These are phyloP conservation scores for Capronia coronata DNA, from an alignment of 2,329 filamentous ascomycete genomes.

Conservation along the genomic window DNA sequence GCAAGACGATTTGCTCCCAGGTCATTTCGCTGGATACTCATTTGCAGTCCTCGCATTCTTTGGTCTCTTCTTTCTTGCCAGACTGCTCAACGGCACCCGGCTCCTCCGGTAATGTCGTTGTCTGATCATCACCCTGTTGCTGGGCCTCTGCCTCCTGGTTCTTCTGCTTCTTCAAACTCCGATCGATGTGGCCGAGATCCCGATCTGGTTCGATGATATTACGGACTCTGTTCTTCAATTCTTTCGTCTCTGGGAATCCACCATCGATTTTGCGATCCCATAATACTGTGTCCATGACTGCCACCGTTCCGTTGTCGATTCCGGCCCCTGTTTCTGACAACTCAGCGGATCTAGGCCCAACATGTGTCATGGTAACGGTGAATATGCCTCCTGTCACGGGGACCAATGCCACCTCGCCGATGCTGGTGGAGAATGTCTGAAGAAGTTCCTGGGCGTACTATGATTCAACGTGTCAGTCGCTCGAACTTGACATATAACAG, in stretches of 20 bases:
- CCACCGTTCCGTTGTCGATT: constrained; percentile 11
- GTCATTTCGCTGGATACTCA: too few species aligned
- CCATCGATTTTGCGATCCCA: constrained; percentile 86
- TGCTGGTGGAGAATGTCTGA: constrained; percentile 75
- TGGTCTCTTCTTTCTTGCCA: constrained; percentile 2
- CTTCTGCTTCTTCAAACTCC: constrained; percentile 36
- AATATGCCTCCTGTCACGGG: constrained; percentile 82
- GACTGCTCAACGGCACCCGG: background rate
- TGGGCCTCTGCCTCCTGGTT: constrained; percentile 14
- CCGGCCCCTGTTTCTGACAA: background rate
- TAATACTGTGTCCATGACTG: constrained; percentile 49
- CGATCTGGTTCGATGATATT: constrained; percentile 73
- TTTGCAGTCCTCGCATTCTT: constrained; percentile 1
- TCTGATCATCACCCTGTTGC: background rate
- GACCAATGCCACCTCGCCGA: constrained; percentile 83
- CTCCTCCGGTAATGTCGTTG: constrained; percentile 1
- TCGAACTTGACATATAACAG: too few species aligned
- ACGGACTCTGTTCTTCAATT: constrained; percentile 75
- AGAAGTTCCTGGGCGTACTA: constrained; percentile 93
- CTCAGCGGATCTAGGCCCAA: constrained; percentile 1
- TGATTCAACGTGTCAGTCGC: constrained; percentile 6
- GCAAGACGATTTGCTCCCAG: too few species aligned
- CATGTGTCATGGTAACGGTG: constrained; percentile 56
- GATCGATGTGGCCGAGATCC: constrained; percentile 75
- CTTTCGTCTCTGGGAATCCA: constrained; percentile 90